Base-by-base conservation (phyloP, 352 stramenopile genomes). In the Globisporangium mamillatum region DNA sequence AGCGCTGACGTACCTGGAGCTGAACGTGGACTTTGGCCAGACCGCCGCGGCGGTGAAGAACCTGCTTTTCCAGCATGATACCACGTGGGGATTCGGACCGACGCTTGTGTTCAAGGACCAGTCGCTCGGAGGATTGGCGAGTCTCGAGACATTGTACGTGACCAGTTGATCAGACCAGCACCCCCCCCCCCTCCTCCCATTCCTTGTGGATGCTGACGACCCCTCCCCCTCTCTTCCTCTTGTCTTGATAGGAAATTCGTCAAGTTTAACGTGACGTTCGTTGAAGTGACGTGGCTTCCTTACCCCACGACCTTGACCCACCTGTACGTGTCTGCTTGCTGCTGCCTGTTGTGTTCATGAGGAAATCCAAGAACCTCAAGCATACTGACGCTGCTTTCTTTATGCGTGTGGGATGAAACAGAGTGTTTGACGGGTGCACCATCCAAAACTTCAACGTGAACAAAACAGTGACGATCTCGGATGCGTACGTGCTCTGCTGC, bases 221-320 rank as follows among this genome's bases (percentile, higher is more conserved):
- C 6, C 3, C 22, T 0, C 16, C 3, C 8, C 16, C 18, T 22
- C 44, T 50, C n/a, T 34, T 25, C 20, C 4, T n/a, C 32, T 65
- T 46, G 25, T 48, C 20, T 34, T 53, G 12, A 56, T 57, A 77
- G 72, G 27, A 74, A 78, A 64, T 67, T 88, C 32, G 58, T 68
- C 29, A 72, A 75, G 20, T 75, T 88, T 64, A 79, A 79, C 56
- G 60, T 82, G 63, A 72, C 78, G 22, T 76, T 88, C 53, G 63
- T 75, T 18, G 69, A 78, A 57, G 57, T 48, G 12, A 27, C 54
- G 29, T 88, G 79, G 79, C 71, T 88, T 29, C 71, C 78, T 1
- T 8, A 68, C 0, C 60, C 60, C 14, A 63, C 69, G 50, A 29
- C 70, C 12, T 48, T 88, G 59, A 72, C 78, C 24, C 67, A 83